Percentiles rank a stretch among this genome's conserved stretches.
phyloP scores from a whole-genome alignment of 805 yeast species.

The Yamadazyma endophytica region DNA sequence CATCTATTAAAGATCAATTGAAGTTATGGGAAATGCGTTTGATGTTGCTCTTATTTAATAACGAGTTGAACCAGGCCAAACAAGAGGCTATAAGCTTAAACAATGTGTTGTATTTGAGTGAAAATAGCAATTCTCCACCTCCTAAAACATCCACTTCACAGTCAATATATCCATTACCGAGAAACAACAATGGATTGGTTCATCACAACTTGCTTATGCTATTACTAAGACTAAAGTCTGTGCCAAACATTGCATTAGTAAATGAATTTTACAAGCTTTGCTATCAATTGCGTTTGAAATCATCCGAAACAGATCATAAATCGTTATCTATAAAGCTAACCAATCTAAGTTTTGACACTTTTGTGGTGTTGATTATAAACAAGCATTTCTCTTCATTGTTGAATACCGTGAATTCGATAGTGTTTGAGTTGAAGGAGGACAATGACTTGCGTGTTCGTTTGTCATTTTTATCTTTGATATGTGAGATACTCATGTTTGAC shows the following conservation, averaged over 20 bases:
- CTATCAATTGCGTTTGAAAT: constrained; percentile 29
- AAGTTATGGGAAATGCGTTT: constrained; percentile 36
- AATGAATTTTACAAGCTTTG: constrained; percentile 43
- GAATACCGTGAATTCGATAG: constrained; percentile 19
- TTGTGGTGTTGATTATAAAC: constrained; percentile 25
- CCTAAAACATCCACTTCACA: constrained; percentile 3
- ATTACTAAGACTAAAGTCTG: constrained; percentile 38
- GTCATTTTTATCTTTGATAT: constrained; percentile 1
- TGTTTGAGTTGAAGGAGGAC: constrained; percentile 3
- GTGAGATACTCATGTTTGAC: constrained; percentile 3
- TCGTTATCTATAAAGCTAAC: constrained; percentile 14
- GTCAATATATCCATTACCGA: constrained; percentile 33
- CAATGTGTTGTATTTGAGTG: constrained; percentile 29
- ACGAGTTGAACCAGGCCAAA: constrained; percentile 27
- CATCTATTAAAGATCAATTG: constrained; percentile 10
- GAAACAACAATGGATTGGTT: constrained; percentile 27
- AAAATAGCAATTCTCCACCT: constrained; percentile 17
- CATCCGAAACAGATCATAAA: constrained; percentile 3
- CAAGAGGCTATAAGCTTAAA: constrained; percentile 35
- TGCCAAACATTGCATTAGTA: constrained; percentile 37
- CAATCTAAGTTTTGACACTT: constrained; percentile 30
- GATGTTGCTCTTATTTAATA: constrained; percentile 23
- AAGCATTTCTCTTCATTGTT: constrained; percentile 25
- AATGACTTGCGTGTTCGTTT: constrained; percentile 1
- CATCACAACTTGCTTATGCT: constrained; percentile 24